Conservation (phyloP, 2,329 filamentous ascomycete genomes). For the Hirsutella thompsonii region DNA sequence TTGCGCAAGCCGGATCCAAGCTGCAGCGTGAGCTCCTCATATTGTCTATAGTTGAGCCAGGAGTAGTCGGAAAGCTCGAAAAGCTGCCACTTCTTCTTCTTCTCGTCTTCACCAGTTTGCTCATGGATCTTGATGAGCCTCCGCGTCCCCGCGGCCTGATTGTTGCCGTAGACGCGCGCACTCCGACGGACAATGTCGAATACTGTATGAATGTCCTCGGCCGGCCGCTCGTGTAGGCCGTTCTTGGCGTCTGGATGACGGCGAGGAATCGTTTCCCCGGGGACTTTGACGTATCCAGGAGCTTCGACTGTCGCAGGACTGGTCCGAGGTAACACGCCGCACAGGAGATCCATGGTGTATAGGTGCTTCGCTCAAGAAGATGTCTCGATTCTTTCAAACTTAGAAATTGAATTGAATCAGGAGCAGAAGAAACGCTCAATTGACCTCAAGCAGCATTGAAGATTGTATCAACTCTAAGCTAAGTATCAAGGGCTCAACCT, state of each 20-base stretch:
- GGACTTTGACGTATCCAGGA: conserved; percentile 51
- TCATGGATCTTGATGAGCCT: conserved; percentile 65
- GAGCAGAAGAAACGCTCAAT: no score
- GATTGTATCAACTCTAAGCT: no score
- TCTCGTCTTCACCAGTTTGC: conserved; percentile 82
- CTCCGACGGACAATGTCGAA: conserved; percentile 66
- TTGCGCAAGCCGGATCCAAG: conserved; percentile 63
- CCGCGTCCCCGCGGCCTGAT: conserved; percentile 56
- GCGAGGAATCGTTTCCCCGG: conserved; percentile 76
- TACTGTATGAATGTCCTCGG: conserved; percentile 59
- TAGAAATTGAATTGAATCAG: no score
- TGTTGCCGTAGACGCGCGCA: conserved; percentile 47
- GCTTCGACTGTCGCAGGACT: conserved; percentile 47
- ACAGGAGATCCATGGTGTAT: no score
- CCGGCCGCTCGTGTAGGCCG: conserved; percentile 51
- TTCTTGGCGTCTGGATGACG: conserved; percentile 61
- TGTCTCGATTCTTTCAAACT: no score
- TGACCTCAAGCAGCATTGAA: no score
- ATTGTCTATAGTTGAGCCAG: conserved; percentile 69
- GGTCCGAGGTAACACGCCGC: no score
- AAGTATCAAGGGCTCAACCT: no score
- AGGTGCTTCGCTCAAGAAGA: no score
- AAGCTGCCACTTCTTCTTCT: conserved; percentile 86
- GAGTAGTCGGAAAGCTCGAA: conserved; percentile 71
- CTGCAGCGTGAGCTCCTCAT: conserved; percentile 55